These are phyloP conservation scores for Cardamine occulta DNA, from an alignment of 345 rosid species.

Conservation along the genomic window DNA sequence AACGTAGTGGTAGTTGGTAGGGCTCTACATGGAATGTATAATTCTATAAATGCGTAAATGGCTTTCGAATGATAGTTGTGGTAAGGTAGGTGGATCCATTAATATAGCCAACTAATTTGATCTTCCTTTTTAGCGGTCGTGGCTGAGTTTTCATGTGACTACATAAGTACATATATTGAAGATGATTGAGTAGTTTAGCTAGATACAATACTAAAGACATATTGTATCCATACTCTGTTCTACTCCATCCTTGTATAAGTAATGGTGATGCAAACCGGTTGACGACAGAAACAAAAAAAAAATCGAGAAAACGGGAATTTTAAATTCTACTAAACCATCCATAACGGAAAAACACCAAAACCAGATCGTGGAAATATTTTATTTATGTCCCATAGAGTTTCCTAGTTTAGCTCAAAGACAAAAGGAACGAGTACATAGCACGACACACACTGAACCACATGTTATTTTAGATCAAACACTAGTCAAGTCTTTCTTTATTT, in stretches of 20 bases:
- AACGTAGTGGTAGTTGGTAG: neutral
- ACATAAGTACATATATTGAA: neutral
- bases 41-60: slow-evolving; percentile 24
- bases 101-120: slow-evolving; percentile 19
- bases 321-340: slow-evolving; percentile 11
- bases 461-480: neutral
- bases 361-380: slow-evolving; percentile 2
- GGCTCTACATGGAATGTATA: slow-evolving; percentile 27
- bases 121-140: slow-evolving; percentile 6
- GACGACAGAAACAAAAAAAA: no score
- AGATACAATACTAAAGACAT: neutral
- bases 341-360: slow-evolving; percentile 14
- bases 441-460: slow-evolving; percentile 28
- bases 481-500: neutral
- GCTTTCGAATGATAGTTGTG: slow-evolving; percentile 12
- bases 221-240: neutral
- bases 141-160: slow-evolving; percentile 39
- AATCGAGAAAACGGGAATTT: no score
- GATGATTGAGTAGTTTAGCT: neutral
- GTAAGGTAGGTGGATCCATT: slow-evolving; percentile 24
- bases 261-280: no score
- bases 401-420: slow-evolving; percentile 1
- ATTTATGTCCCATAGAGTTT: slow-evolving; percentile 5
- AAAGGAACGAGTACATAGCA: slow-evolving; percentile 15
- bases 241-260: no score